phyloP scores from a whole-genome alignment of 2,329 filamentous ascomycete species.

The Botryosphaeria dothidea region DNA sequence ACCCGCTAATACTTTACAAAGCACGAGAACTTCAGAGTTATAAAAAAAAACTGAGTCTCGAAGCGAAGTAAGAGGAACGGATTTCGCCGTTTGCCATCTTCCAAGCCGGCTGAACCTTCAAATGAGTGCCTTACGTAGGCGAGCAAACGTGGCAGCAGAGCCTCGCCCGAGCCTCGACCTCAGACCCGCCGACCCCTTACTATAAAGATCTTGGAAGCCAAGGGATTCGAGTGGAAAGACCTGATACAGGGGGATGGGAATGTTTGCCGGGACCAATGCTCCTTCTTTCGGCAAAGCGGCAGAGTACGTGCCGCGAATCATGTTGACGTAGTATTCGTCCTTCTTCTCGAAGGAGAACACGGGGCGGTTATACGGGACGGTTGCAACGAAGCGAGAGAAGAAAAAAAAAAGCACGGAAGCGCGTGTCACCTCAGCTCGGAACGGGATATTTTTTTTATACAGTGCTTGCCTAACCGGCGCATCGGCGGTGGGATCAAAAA shows the following conservation, averaged over 20 bases:
- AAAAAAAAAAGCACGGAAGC: background rate
- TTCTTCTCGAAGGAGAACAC: no score
- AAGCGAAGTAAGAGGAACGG: background rate
- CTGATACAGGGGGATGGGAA: background rate
- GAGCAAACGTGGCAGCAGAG: background rate
- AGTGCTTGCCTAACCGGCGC: conserved; percentile 3
- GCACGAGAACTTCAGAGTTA: background rate
- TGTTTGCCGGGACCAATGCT: no score
- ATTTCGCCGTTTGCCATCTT: background rate
- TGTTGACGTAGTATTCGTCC: background rate
- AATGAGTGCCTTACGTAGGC: background rate
- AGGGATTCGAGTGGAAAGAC: background rate
- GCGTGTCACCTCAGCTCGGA: no score
- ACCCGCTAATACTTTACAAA: background rate
- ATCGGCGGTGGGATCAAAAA: background rate
- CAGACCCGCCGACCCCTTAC: background rate
- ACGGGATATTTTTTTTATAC: background rate
- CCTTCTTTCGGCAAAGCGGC: no score
- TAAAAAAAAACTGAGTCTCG: background rate
- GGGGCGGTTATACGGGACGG: no score
- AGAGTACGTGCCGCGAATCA: no score
- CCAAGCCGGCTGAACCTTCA: no score
- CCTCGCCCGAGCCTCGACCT: background rate
- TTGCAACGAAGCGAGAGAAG: background rate
- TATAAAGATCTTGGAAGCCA: background rate